Conservation (phyloP, 1,139 yeast genomes). For the Geotrichum restrictum region DNA sequence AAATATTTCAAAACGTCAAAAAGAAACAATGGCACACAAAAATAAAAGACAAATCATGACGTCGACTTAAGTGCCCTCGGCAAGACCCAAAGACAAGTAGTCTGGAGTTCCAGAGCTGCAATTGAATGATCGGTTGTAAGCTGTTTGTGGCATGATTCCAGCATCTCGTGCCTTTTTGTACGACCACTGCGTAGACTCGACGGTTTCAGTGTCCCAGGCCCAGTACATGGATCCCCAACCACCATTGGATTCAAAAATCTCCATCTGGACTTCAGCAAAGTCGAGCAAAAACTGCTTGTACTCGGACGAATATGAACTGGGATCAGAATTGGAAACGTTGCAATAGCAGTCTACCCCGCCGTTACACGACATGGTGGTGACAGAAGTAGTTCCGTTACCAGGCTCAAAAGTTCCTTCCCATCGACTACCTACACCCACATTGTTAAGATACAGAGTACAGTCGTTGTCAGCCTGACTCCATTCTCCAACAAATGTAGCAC, state of each 20-base stretch:
- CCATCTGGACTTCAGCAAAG: slow-evolving; percentile 39
- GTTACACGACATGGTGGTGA: slow-evolving; percentile 33
- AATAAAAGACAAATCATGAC: neutral
- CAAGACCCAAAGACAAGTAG: slow-evolving; percentile 31
- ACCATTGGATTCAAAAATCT: slow-evolving; percentile 34
- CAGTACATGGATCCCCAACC: slow-evolving; percentile 40
- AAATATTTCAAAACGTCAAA: neutral
- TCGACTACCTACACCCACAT: slow-evolving; percentile 83
- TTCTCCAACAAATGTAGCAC: slow-evolving; percentile 68
- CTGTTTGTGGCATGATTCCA: slow-evolving; percentile 36
- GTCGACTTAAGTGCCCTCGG: slow-evolving; percentile 31
- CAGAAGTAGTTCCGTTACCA: slow-evolving; percentile 22
- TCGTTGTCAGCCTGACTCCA: slow-evolving; percentile 93
- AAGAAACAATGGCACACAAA: too few species aligned
- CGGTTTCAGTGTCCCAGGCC: slow-evolving; percentile 40
- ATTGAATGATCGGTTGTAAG: slow-evolving; percentile 32
- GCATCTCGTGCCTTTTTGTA: slow-evolving; percentile 35
- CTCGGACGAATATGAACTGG: slow-evolving; percentile 29
- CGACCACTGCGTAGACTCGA: slow-evolving; percentile 37
- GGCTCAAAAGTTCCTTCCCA: slow-evolving; percentile 54
- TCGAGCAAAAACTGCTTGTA: slow-evolving; percentile 34
- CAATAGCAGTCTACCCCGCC: slow-evolving; percentile 34
- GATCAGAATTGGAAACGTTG: slow-evolving; percentile 30
- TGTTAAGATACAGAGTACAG: slow-evolving; percentile 82
- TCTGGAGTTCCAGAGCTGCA: slow-evolving; percentile 32